phyloP scores from a whole-genome alignment of 495 filamentous ascomycete genomes.

The Lindgomyces ingoldianus region DNA sequence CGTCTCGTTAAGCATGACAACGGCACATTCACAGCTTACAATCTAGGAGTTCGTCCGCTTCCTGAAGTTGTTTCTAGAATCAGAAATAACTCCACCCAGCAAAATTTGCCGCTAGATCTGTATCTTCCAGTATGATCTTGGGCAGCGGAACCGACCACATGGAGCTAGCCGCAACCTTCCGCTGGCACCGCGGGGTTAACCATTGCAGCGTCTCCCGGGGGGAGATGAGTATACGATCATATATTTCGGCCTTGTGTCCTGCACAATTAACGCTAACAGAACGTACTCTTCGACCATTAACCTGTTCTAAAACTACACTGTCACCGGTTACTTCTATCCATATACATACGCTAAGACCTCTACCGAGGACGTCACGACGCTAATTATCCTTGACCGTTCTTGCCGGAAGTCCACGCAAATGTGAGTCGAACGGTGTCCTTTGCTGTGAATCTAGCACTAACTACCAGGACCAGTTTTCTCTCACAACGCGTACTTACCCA shows the following conservation, averaged over 20 bases:
- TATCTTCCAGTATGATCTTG: constrained; percentile 28
- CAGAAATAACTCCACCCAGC: constrained; percentile 21
- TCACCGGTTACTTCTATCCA: constrained; percentile 44
- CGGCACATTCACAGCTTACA: constrained; percentile 46
- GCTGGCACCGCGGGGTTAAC: constrained; percentile 38
- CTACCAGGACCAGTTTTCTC: constrained; percentile 40
- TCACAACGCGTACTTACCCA: constrained; percentile 46
- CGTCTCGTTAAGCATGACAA: constrained; percentile 32
- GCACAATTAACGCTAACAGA: constrained; percentile 44
- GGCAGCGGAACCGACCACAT: constrained; percentile 33
- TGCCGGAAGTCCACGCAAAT: constrained; percentile 46
- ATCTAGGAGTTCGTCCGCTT: constrained; percentile 46
- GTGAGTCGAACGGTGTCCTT: constrained; percentile 12
- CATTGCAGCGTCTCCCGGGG: constrained; percentile 41
- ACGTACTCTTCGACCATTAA: constrained; percentile 38
- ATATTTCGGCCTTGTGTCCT: constrained; percentile 41
- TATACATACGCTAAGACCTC: constrained; percentile 35
- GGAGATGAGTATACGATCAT: constrained; percentile 46
- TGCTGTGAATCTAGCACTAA: constrained; percentile 6
- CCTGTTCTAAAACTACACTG: constrained; percentile 39
- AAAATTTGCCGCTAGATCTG: constrained; percentile 4
- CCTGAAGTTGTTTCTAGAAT: constrained; percentile 46
- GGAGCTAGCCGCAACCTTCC: constrained; percentile 39
- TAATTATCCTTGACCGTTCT: constrained; percentile 45
- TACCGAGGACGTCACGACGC: constrained; percentile 40